Percentiles rank a stretch among this genome's conserved stretches.
Conservation (phyloP, 202 grass and related monocot species). For the Sporobolus alterniflorus region DNA sequence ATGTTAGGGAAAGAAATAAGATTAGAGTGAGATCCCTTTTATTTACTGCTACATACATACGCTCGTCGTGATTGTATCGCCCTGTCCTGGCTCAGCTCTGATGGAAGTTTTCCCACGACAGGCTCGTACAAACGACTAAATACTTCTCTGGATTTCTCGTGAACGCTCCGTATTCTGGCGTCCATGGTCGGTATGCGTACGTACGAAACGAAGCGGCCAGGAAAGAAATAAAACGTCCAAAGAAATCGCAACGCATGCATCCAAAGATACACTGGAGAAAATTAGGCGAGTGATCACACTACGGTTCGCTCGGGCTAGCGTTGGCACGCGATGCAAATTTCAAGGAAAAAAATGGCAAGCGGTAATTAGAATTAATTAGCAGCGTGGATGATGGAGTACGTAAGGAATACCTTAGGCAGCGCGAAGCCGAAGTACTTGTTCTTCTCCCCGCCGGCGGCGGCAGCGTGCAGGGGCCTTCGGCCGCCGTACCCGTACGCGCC, state of each 20-base stretch:
- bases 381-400: background rate
- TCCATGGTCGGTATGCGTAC: too few species aligned
- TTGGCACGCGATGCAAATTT: background rate
- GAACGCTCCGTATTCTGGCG: too few species aligned
- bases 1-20: too few species aligned
- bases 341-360: background rate
- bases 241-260: background rate
- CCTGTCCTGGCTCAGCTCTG: too few species aligned
- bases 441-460: background rate
- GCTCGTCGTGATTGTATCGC: too few species aligned
- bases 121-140: too few species aligned
- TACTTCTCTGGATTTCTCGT: too few species aligned
- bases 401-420: slow-evolving; percentile 54
- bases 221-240: background rate
- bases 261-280: background rate
- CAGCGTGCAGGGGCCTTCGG: slow-evolving; percentile 30
- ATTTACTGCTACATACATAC: too few species aligned
- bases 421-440: slow-evolving; percentile 44
- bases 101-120: too few species aligned
- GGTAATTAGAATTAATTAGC: background rate
- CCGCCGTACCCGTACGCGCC: slow-evolving; percentile 22
- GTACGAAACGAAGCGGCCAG: background rate
- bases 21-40: too few species aligned
- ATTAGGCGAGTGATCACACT: background rate
- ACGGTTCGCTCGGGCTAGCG: background rate